Base-by-base conservation (phyloP, 2,329 filamentous ascomycete genomes). In the Coleophoma crateriformis region DNA sequence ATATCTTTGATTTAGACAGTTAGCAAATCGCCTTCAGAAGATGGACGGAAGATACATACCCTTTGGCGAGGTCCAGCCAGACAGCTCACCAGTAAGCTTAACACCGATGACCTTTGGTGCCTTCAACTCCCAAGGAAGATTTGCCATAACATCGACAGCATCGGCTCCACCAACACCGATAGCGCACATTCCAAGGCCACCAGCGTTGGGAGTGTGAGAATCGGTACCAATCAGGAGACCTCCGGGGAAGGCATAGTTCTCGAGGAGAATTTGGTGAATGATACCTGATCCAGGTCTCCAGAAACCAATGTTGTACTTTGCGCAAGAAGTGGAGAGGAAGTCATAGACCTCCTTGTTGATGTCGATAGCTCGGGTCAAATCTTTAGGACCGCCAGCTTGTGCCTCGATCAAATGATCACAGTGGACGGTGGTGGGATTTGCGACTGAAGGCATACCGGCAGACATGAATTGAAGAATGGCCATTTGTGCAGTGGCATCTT, bases 321-420 rank as follows among this genome's bases (percentile, higher is more conserved):
- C 91, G 71, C 92, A 97, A 59, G 92, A 88, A 56, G 85, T 85
- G 54, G 90, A 82, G 68, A 99, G 77, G 81, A 99, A 99, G 75
- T 97, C 88, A 76, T 97, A 99, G 62, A 99, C 94, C 74, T 97
- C 92, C 81, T 95, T 95, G 85, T 97, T 97, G 77, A 96, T 96
- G 62, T 84, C 81, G 66, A 92, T 78, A 64, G 94, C 94, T 66
- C 92, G 84, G 54, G 82, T 87, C 71, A 97, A 78, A 87, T 99
- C 94, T 83, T 96, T 94, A 58, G 79, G 83, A 63, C 91, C 91
- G 68, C 94, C 94, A 64, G 92, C 69, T 75, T 97, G 92, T 54
- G 92, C 94, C 80, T 97, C 92, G 72, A 99, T 99, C 80, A 99
- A 84, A 76, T 99, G 94, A 73, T 99, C 94, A 70, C 94, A 97